Conservation (phyloP, 1,139 yeast genomes). For the Zygosaccharomyces pseudobailii region DNA sequence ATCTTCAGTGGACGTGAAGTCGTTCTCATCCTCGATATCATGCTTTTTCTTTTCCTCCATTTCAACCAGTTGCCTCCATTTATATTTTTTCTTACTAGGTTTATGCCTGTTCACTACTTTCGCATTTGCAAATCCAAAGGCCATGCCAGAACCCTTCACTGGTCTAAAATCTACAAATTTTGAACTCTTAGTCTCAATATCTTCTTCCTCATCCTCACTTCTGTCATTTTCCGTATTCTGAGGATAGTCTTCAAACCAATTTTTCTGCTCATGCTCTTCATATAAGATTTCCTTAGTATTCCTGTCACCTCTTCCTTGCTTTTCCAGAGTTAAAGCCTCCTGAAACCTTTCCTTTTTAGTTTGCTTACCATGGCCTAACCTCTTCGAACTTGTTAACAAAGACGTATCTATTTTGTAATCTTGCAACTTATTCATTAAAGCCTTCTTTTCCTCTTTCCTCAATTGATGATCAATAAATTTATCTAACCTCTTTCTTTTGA, state of each 20-base stretch:
- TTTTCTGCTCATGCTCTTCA: constrained; percentile 61
- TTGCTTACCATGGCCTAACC: constrained; percentile 70
- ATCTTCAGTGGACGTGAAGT: constrained; percentile 38
- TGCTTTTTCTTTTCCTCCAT: constrained; percentile 40
- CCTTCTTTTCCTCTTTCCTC: constrained; percentile 82
- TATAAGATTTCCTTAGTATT: constrained; percentile 58
- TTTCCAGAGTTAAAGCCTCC: constrained; percentile 72
- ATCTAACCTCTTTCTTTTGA: constrained; percentile 73
- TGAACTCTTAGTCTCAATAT: constrained; percentile 32
- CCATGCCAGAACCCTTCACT: constrained; percentile 52
- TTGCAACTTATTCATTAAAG: constrained; percentile 65
- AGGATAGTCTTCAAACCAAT: constrained; percentile 50
- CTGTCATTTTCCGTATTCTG: constrained; percentile 23
- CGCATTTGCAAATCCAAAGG: constrained; percentile 61
- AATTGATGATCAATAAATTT: constrained; percentile 83
- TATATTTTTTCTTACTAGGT: constrained; percentile 44
- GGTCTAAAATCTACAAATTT: constrained; percentile 75
- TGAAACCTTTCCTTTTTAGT: constrained; percentile 66
- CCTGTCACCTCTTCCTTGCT: constrained; percentile 70
- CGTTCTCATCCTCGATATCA: constrained; percentile 42
- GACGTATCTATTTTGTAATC: constrained; percentile 70
- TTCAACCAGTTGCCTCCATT: constrained; percentile 55
- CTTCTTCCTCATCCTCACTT: constrained; percentile 26
- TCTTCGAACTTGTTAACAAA: constrained; percentile 63
- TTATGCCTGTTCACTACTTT: constrained; percentile 44